Evolutionary conservation across 2,329 filamentous ascomycete genomes (phyloP), one percentile per base, ranked within the genome.

Genomic region (Fusarium sp.): DNA sequence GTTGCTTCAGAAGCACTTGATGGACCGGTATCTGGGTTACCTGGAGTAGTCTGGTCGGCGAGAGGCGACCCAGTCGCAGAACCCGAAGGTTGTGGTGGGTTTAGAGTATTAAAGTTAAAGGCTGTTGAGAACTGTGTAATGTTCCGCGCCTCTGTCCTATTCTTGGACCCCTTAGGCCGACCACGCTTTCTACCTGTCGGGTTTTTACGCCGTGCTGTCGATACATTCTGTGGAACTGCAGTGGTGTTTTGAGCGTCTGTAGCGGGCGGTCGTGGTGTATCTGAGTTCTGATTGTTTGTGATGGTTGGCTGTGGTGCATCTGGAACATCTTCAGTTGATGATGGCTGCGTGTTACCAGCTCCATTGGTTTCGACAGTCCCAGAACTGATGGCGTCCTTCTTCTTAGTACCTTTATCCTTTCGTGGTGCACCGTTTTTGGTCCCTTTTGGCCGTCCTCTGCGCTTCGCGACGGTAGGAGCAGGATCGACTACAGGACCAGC

Each of bases 391-490:
- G 43, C 38, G 22, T 33, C 54, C 10, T 68, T 80, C 69, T 86
- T 86, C 65, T 84, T 86, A n/a, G 83, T 77, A 7, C 84, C 84
- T 67, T 87, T 88, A 58, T 86, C 84, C 50, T 86, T 87, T 15
- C 74, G 73, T 19, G 71, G 63, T 50, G n/a, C 67, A 67, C 46
- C 73, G 34, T 47, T 76, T 55, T 79, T 79, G 76, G 86, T 88
- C 4, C 87, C 87, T 67, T 88, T 88, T 9, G 87, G 87, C 19
- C 87, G 80, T 17, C 87, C 87, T 65, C 86, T 81, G 8, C 85
- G 81, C 70, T 84, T 87, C 36, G 75, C 50, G 22, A 75, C 59
- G 2, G 51, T 22, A 9, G 62, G 52, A 15, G 60, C 17, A 13
- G 44, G 50, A n/a, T 34, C 49, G 9, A 62, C 50, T 14, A 31